Percentiles rank a stretch among this genome's conserved stretches.
Conservation (phyloP, 352 stramenopile species). For the Globisporangium viniferum region DNA sequence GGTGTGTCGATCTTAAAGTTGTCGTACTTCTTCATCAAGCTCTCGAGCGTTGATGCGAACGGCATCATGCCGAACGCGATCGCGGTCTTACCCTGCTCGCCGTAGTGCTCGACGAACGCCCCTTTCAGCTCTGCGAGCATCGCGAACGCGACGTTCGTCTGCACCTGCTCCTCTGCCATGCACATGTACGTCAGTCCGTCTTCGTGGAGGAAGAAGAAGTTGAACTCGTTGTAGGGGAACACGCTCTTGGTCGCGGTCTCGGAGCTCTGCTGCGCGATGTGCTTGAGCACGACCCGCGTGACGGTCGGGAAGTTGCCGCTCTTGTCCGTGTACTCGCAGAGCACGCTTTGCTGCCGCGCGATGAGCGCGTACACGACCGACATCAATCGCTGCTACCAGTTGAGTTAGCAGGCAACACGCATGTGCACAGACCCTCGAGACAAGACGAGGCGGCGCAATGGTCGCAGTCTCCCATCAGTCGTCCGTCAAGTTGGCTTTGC, state of each 20-base stretch:
- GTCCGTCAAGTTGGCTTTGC: neutral
- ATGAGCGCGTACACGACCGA: constrained; percentile 77
- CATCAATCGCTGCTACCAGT: constrained; percentile 30
- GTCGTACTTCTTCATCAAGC: constrained; percentile 84
- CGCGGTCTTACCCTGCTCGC: constrained; percentile 59
- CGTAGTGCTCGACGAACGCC: constrained; percentile 63
- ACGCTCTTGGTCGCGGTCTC: constrained; percentile 42
- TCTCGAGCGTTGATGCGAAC: constrained; percentile 57
- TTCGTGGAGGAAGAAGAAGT: constrained; percentile 80
- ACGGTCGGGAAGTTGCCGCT: constrained; percentile 76
- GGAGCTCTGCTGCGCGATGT: constrained; percentile 55
- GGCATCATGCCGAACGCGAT: constrained; percentile 66
- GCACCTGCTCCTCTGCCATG: constrained; percentile 77
- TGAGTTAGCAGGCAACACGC: constrained; percentile 10
- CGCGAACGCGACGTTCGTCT: constrained; percentile 68
- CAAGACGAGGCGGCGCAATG: constrained; percentile 5
- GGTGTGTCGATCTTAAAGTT: constrained; percentile 80
- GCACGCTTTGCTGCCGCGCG: constrained; percentile 64
- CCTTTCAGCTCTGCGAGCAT: constrained; percentile 69
- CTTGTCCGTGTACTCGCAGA: constrained; percentile 77
- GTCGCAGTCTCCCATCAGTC: constrained; percentile 6
- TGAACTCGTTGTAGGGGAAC: constrained; percentile 75
- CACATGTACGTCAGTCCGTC: constrained; percentile 81
- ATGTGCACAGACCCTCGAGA: neutral
- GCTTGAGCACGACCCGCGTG: constrained; percentile 69